Conservation (phyloP, 257 asterid genomes). For the Primulina eburnea region DNA sequence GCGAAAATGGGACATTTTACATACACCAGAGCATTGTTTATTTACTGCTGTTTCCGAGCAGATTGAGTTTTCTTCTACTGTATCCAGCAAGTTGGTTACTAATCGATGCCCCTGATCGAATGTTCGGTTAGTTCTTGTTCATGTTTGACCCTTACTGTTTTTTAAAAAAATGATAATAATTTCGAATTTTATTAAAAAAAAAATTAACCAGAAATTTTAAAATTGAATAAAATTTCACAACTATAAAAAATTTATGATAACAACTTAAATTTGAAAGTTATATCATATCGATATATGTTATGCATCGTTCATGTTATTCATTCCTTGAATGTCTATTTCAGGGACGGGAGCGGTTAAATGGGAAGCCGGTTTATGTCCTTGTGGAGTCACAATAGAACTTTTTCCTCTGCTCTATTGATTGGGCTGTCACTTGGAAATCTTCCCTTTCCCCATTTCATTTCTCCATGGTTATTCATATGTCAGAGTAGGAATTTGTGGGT, state of each 20-base stretch:
- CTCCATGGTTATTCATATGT: conserved; percentile 6
- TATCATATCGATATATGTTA: no score
- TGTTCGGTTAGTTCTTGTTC: no score
- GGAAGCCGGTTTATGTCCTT: conserved; percentile 68
- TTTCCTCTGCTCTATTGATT: conserved; percentile 5
- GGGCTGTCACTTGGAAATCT: conserved; percentile 7
- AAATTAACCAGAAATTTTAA: no score
- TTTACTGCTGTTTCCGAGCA: background rate
- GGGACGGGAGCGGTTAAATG: conserved; percentile 68
- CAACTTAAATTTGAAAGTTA: no score
- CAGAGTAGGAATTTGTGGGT: conserved; percentile 13
- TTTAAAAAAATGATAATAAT: no score
- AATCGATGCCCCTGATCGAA: no score
- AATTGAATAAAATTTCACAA: no score
- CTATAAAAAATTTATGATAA: no score
- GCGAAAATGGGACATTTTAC: background rate
- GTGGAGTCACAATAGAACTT: conserved; percentile 57
- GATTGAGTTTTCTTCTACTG: background rate
- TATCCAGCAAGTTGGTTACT: no score
- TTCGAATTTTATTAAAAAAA: no score
- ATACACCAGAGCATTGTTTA: background rate
- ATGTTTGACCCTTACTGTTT: no score
- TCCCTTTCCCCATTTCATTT: background rate
- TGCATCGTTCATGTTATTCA: background rate
- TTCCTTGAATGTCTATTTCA: conserved; percentile 11